These are phyloP conservation scores for Metschnikowia lochheadii DNA, from an alignment of 805 yeast species.

Conservation along the genomic window DNA sequence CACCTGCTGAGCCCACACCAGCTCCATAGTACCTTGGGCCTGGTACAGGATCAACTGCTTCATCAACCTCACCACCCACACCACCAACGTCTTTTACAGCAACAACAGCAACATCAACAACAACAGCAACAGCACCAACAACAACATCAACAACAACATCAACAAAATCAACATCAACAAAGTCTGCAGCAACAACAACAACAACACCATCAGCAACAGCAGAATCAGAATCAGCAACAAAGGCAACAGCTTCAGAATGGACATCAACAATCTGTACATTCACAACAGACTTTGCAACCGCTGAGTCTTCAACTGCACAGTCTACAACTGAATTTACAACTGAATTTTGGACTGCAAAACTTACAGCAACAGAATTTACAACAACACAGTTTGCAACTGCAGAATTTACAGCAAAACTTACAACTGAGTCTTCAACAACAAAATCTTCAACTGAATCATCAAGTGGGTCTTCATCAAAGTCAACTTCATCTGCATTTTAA, in stretches of 20 bases:
- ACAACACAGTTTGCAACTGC: slow-evolving; percentile 6
- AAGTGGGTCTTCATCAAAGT: slow-evolving; percentile 5
- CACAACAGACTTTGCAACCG: slow-evolving; percentile 6
- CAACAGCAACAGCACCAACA: slow-evolving; percentile 7
- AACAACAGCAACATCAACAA: slow-evolving; percentile 3
- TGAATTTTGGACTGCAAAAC: slow-evolving; percentile 6
- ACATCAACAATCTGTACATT: neutral
- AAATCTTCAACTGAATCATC: neutral
- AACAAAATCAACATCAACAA: slow-evolving; percentile 6
- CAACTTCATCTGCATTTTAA: slow-evolving; percentile 4
- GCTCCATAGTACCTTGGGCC: neutral
- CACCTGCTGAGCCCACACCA: slow-evolving; percentile 2
- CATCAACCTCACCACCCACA: slow-evolving; percentile 2
- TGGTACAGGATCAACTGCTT: slow-evolving; percentile 9
- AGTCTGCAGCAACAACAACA: slow-evolving; percentile 4
- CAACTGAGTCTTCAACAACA: slow-evolving; percentile 7
- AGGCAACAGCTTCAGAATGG: neutral
- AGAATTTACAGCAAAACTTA: slow-evolving; percentile 5
- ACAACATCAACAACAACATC: slow-evolving; percentile 5
- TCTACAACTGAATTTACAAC: slow-evolving; percentile 5
- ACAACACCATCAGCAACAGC: neutral
- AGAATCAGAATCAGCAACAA: neutral
- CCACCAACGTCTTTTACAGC: slow-evolving; percentile 8
- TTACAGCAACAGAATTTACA: slow-evolving; percentile 9
- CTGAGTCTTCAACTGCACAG: slow-evolving; percentile 6